Evolutionary conservation across 805 yeast species (phyloP).

Genomic region (Torulaspora microellipsoides): DNA sequence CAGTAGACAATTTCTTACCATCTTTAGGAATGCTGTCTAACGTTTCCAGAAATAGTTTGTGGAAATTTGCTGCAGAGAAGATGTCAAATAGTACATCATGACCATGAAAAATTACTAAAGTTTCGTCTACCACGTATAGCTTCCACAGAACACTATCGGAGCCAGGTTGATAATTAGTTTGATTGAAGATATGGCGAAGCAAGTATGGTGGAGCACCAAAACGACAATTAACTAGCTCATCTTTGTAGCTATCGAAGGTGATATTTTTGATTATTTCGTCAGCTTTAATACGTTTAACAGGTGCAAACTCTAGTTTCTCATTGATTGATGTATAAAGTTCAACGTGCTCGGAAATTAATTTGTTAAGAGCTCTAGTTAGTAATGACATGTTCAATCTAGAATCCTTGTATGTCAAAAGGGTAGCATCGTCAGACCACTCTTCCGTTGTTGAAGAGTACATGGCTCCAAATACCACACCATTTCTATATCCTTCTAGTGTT

Average conservation of each 20-base stretch:
- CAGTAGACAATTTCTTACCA: constrained; percentile 1
- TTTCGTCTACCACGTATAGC: constrained; percentile 25
- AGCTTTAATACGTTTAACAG: constrained; percentile 16
- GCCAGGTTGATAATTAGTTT: constrained; percentile 21
- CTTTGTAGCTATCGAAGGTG: constrained; percentile 23
- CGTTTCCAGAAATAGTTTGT: constrained; percentile 20
- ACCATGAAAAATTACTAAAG: constrained; percentile 29
- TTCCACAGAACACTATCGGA: constrained; percentile 26
- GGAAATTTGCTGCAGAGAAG: constrained; percentile 31
- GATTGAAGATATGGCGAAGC: constrained; percentile 27
- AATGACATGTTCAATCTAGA: constrained; percentile 16
- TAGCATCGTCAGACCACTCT: constrained; percentile 25
- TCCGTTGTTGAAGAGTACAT: constrained; percentile 16
- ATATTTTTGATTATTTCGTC: constrained; percentile 26
- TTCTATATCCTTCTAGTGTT: constrained; percentile 21
- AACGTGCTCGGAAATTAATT: constrained; percentile 20
- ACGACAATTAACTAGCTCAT: constrained; percentile 27
- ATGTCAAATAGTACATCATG: constrained; percentile 31
- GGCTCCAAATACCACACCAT: constrained; percentile 29
- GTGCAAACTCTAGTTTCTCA: constrained; percentile 22
- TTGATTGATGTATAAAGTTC: constrained; percentile 26
- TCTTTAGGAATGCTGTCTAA: constrained; percentile 12
- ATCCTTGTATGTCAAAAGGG: constrained; percentile 20
- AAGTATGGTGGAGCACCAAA: constrained; percentile 29
- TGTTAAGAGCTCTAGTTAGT: constrained; percentile 21